Base-by-base conservation (phyloP, 495 filamentous ascomycete genomes). In the Friedmanniomyces simplex region DNA sequence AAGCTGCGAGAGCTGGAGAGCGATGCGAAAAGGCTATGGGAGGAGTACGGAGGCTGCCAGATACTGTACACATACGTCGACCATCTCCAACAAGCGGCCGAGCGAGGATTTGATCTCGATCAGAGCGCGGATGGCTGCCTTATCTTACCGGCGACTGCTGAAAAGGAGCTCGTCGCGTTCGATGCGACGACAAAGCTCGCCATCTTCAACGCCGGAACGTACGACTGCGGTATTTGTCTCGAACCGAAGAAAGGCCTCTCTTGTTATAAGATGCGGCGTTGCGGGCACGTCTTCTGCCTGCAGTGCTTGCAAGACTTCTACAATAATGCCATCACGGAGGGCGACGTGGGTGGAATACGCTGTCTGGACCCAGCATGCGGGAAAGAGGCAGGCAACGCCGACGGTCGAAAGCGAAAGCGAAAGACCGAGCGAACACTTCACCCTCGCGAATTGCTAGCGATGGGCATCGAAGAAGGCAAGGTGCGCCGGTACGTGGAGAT, bases 221-320 rank as follows among this genome's bases (percentile, higher is more conserved):
- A 90, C 63, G 83, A 93, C 43, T 98, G 93, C 63, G 88, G 85
- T 0, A 81, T 98, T 11, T 98, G 93, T 68, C 74, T 69, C 72
- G 90, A 96, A 67, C 89, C 90, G 0, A 96, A 96, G 68, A 96
- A 96, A 69, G 93, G 93, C 3, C 62, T 73, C 0, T 79, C 75
- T 24, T 97, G 93, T 69, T 85, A 96, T 70, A 78, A 78, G 4
- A 77, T 96, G 67, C 67, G 83, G 20, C 79, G 81, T 32, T 98
- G 93, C 68, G 82, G 79, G 0, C 93, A 98, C 65, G 89, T 98
- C 28, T 98, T 97, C 64, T 98, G 93, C 67, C 71, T 85, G 36
- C 60, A 76, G 2, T 98, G 93, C 63, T 72, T 98, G 20, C 85
- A 88, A 61, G 88, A 90, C 62, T 96, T 88, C 61, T 98, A 93